Evolutionary conservation across 2,329 filamentous ascomycete species (phyloP), one percentile per base, ranked within the genome.

Genomic region (Hymenoscyphus occultus): DNA sequence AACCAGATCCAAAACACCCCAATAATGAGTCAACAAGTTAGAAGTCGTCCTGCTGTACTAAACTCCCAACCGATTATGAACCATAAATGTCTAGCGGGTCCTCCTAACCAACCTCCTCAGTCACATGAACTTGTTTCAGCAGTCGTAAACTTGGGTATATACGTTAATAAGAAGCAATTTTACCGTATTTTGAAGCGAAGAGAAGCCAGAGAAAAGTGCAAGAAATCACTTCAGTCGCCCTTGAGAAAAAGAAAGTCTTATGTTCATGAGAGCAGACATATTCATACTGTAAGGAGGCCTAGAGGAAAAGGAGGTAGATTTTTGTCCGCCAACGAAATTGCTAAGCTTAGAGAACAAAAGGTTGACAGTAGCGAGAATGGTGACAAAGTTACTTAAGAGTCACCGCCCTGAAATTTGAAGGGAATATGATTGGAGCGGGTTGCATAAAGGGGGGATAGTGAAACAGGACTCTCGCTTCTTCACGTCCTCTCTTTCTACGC

Each of bases 131-230:
- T 95, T 72, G 85, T 90, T 0, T 81, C 89, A 7, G 84, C 85
- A 16, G 87, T 88, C 3, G 95, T 98, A 76, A 95, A 99, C 75
- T 94, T 94, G 0, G 95, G 95, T 0, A 82, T 99, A 0, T 99
- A 99, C 72, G 95, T 99, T 74, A 99, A 99, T 74, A 95, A 95
- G 5, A 99, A 99, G 77, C 95, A 99, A 74, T 99, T 99, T 72
- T 95, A 99, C 76, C 90, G 95, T 32, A 99, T 99, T 59, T 80
- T 99, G 63, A 98, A 99, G 82, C 86, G 95, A 65, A 87, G 95
- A 65, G 92, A 98, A 69, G 95, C 95, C 6, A 86, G 95, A 42
- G 94, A 98, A 78, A 92, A 76, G 82, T 99, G 16, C 95, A 99
- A 77, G 95, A 99, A 77, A 91, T n/a, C 93, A 63, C 80, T 99